Conservation (phyloP, 192 early-diverging fungal species). For the Powellomyces hirtus region DNA sequence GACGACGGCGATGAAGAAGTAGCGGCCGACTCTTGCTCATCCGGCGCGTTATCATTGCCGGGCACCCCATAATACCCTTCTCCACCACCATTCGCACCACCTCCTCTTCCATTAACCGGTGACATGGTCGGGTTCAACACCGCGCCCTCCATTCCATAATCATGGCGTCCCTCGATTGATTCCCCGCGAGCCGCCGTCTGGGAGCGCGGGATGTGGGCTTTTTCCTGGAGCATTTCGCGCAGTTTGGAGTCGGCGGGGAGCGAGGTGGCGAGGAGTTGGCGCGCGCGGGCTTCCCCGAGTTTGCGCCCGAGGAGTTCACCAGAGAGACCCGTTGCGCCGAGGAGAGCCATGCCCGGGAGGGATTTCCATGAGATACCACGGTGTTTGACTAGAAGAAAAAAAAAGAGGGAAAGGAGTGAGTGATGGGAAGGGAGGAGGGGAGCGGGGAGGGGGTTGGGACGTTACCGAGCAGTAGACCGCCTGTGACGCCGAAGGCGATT, state of each 20-base stretch:
- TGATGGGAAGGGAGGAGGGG: not conserved
- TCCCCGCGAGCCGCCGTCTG: not conserved
- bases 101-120: not conserved
- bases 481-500: not conserved
- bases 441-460: not conserved
- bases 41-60: no score
- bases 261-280: not conserved
- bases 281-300: constrained; percentile 13
- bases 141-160: constrained; percentile 20
- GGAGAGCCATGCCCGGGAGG: not conserved
- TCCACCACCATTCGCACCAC: constrained; percentile 7
- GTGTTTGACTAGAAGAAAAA: not conserved
- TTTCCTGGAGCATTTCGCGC: constrained; percentile 12
- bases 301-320: constrained; percentile 24
- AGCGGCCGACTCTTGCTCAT: no score
- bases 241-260: constrained; percentile 18
- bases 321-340: not conserved
- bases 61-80: no score
- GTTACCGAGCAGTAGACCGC: constrained; percentile 1
- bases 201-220: not conserved
- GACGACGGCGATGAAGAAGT: no score
- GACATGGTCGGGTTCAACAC: not conserved
- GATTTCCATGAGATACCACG: not conserved
- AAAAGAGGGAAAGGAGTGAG: not conserved
- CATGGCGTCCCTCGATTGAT: not conserved